Evolutionary conservation across 1,284 basidiomycete genomes (phyloP).

Genomic region (Tilletia indica): DNA sequence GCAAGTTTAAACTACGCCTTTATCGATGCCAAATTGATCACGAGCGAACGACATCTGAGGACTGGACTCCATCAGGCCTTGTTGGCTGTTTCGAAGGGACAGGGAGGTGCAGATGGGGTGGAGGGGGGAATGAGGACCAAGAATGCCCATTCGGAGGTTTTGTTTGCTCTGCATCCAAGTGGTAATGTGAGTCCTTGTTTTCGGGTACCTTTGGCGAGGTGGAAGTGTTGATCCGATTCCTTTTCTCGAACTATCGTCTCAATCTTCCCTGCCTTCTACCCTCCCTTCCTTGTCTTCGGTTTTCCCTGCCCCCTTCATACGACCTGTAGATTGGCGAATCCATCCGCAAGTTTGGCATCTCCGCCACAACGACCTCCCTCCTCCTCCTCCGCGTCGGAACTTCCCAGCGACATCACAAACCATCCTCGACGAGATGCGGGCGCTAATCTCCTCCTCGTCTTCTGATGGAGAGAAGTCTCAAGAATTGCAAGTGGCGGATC

Average conservation of each 20-base stretch:
- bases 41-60: slow-evolving; percentile 30
- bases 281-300: background rate
- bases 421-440: slow-evolving; percentile 14
- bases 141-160: slow-evolving; percentile 35
- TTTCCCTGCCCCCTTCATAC: background rate
- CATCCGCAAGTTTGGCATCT: slow-evolving; percentile 3
- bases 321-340: background rate
- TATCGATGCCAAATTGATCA: slow-evolving; percentile 34
- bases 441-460: slow-evolving; percentile 30
- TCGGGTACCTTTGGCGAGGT: background rate
- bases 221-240: background rate
- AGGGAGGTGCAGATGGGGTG: slow-evolving; percentile 18
- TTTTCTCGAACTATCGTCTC: background rate
- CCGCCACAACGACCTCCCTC: background rate
- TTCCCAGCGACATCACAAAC: background rate
- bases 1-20: slow-evolving; percentile 35
- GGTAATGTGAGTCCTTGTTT: slow-evolving; percentile 31
- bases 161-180: slow-evolving; percentile 33
- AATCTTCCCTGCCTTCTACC: background rate
- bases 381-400: slow-evolving; percentile 1
- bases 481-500: background rate
- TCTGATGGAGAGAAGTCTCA: slow-evolving; percentile 24
- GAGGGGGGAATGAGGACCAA: slow-evolving; percentile 36
- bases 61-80: slow-evolving; percentile 32
- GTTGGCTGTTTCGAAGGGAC: slow-evolving; percentile 29